Percentiles rank a stretch among this genome's conserved stretches.
These are phyloP conservation scores for Closterium sp. DNA, from an alignment of 139 green algal genomes.

Conservation along the genomic window DNA sequence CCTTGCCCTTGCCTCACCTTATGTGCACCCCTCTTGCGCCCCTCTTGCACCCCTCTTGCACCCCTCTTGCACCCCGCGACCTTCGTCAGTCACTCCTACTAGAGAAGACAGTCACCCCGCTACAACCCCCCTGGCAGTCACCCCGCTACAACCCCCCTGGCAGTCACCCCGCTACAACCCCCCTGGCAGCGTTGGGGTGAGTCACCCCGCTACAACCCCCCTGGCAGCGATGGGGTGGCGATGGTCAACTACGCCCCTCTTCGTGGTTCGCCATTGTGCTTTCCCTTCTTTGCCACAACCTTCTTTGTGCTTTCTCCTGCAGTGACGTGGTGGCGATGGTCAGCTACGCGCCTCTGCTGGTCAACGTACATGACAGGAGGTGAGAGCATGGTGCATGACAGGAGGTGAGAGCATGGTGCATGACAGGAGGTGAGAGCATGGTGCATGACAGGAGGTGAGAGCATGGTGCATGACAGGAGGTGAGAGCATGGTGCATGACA, in stretches of 20 bases:
- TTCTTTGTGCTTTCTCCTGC: neutral
- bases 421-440: too few relatives aligned
- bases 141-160: too few relatives aligned
- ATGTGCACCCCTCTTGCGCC: neutral
- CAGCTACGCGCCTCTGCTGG: constrained; percentile 68
- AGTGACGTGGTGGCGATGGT: constrained; percentile 60
- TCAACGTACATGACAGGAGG: constrained; percentile 57
- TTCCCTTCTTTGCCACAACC: constrained; percentile 58
- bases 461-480: neutral
- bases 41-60: neutral
- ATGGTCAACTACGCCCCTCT: constrained; percentile 69
- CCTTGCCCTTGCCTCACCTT: too few relatives aligned
- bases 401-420: neutral
- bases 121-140: too few relatives aligned
- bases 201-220: too few relatives aligned
- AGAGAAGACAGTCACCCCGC: too few relatives aligned
- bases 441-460: too few relatives aligned
- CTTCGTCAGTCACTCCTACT: too few relatives aligned
- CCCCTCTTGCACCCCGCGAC: too few relatives aligned
- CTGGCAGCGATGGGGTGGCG: constrained; percentile 50
- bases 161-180: too few relatives aligned
- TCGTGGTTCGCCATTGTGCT: too few relatives aligned
- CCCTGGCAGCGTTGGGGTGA: too few relatives aligned
- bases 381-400: constrained; percentile 25
- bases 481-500: constrained; percentile 37